phyloP scores from a whole-genome alignment of 2,329 filamentous ascomycete genomes.

The Fusarium keratoplasticum region DNA sequence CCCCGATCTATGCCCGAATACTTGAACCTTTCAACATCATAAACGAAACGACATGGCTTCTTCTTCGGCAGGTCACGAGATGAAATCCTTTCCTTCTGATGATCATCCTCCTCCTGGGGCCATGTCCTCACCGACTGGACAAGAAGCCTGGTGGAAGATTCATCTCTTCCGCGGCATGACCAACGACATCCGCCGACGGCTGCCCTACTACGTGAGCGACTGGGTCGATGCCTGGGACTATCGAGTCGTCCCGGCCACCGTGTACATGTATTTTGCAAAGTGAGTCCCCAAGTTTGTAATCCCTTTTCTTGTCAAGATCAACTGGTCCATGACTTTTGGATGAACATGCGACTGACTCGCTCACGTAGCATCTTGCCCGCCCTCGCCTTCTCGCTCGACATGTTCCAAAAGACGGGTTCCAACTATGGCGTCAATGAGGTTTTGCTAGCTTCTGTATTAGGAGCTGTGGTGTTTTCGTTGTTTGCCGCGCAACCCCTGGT shows the following conservation, averaged over 20 bases:
- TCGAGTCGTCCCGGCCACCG: constrained; percentile 84
- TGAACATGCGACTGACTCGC: constrained; percentile 22
- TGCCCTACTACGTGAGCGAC: constrained; percentile 84
- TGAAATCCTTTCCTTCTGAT: background rate
- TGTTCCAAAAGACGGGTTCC: constrained; percentile 89
- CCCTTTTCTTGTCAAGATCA: background rate
- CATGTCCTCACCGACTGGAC: constrained; percentile 5
- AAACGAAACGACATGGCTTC: constrained; percentile 18
- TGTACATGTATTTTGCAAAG: constrained; percentile 98
- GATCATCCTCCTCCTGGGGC: background rate
- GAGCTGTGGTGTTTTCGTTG: constrained; percentile 82
- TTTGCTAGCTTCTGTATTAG: constrained; percentile 85
- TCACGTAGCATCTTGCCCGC: constrained; percentile 80
- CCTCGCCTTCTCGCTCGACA: constrained; percentile 89
- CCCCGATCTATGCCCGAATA: background rate
- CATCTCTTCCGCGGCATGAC: constrained; percentile 82
- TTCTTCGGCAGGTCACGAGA: constrained; percentile 18
- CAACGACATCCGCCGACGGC: constrained; percentile 79
- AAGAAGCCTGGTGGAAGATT: constrained; percentile 76
- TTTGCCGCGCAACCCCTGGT: constrained; percentile 87
- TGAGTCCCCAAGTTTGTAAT: constrained; percentile 53
- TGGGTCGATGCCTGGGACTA: constrained; percentile 93
- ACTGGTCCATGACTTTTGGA: background rate
- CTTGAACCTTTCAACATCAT: background rate
- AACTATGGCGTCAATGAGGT: constrained; percentile 94